Evolutionary conservation across 2,329 filamentous ascomycete species (phyloP).

Genomic region (Lasiodiplodia theobromae): DNA sequence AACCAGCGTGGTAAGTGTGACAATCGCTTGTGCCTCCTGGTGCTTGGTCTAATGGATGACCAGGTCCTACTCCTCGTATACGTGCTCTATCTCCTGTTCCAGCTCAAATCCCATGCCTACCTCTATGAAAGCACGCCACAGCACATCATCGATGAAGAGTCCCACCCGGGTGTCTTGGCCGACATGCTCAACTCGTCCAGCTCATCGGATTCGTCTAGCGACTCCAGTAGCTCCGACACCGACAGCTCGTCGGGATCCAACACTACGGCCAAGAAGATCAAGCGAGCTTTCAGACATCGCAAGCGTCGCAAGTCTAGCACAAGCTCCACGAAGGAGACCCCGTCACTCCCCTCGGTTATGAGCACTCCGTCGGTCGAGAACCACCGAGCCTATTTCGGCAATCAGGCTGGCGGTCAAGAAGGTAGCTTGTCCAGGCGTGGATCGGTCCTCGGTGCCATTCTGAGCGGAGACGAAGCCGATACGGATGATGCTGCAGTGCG

Average conservation of each 20-base stretch:
- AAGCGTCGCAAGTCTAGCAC: slow-evolving; percentile 79
- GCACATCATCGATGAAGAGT: slow-evolving; percentile 90
- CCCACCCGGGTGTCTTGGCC: slow-evolving; percentile 82
- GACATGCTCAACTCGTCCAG: slow-evolving; percentile 79
- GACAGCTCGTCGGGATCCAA: slow-evolving; percentile 72
- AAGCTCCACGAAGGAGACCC: slow-evolving; percentile 71
- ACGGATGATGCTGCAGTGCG: slow-evolving; percentile 51
- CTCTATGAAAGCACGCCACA: slow-evolving; percentile 93
- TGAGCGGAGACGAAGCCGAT: slow-evolving; percentile 63
- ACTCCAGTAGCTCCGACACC: slow-evolving; percentile 62
- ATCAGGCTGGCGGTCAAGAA: slow-evolving; percentile 35
- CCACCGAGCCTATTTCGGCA: slow-evolving; percentile 48
- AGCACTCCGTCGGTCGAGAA: slow-evolving; percentile 54
- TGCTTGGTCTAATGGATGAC: slow-evolving; percentile 33
- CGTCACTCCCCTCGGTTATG: slow-evolving; percentile 52
- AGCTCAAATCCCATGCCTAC: slow-evolving; percentile 90
- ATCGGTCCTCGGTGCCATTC: slow-evolving; percentile 50
- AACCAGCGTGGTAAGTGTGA: slow-evolving; percentile 75
- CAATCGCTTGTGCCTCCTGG: slow-evolving; percentile 19
- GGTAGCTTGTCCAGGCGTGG: slow-evolving; percentile 41
- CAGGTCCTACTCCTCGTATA: slow-evolving; percentile 82
- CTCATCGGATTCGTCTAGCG: slow-evolving; percentile 59
- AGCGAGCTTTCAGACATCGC: slow-evolving; percentile 73
- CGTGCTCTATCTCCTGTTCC: slow-evolving; percentile 82
- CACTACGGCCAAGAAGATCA: slow-evolving; percentile 78